A percentile compares a stretch with the other conserved stretches of the same genome.
Conservation (phyloP, 2,329 filamentous ascomycete genomes). For the Cytospora mali region DNA sequence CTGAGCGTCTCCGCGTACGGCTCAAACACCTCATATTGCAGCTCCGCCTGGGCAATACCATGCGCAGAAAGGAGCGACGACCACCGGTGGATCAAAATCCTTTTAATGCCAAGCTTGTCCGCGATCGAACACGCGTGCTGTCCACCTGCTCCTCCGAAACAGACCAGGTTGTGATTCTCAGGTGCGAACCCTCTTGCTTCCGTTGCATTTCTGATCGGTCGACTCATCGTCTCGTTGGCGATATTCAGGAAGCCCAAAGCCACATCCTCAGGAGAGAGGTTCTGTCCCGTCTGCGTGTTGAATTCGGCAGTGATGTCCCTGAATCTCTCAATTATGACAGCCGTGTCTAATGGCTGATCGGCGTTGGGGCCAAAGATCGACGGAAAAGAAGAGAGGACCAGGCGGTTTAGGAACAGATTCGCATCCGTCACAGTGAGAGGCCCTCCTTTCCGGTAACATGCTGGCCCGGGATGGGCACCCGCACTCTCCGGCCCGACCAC, state of each 20-base stretch:
- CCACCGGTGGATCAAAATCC: constrained; percentile 46
- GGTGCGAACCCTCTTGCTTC: constrained; percentile 50
- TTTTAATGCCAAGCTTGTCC: constrained; percentile 42
- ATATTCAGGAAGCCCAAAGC: constrained; percentile 76
- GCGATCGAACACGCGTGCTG: constrained; percentile 54
- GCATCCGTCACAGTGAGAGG: constrained; percentile 74
- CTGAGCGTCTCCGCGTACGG: constrained; percentile 34
- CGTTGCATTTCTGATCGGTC: constrained; percentile 74
- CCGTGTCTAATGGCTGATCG: constrained; percentile 53
- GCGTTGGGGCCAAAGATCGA: constrained; percentile 72
- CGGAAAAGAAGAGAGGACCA: constrained; percentile 65
- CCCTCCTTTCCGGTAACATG: constrained; percentile 71
- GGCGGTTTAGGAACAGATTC: constrained; percentile 60
- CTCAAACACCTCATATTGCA: constrained; percentile 42
- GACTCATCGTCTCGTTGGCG: constrained; percentile 75
- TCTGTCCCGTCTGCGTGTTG: constrained; percentile 41
- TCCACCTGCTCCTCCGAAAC: constrained; percentile 72
- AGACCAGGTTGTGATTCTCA: constrained; percentile 60
- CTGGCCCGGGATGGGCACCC: constrained; percentile 70
- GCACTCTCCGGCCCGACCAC: constrained; percentile 74
- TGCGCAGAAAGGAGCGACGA: constrained; percentile 47
- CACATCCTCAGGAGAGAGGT: constrained; percentile 39
- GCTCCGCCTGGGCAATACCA: constrained; percentile 45
- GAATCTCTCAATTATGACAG: constrained; percentile 45
- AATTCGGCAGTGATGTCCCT: constrained; percentile 44